Conservation (phyloP, 169 alveolate species). For the Plasmodium cynomolgi region DNA sequence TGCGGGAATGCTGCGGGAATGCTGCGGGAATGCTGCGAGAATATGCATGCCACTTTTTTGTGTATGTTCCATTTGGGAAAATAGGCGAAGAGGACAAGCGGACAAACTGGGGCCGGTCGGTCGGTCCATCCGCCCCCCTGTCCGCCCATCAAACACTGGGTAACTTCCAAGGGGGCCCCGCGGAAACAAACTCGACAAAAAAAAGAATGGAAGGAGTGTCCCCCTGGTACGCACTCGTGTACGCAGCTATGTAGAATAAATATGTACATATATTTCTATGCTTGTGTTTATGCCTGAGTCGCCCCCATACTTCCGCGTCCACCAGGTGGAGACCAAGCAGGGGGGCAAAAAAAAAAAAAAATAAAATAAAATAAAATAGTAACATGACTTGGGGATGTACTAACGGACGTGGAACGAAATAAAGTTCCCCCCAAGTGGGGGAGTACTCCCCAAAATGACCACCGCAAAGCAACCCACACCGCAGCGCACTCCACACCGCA, state of each 20-base stretch:
- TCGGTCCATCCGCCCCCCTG: not conserved
- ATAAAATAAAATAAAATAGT: no score
- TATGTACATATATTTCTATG: not conserved
- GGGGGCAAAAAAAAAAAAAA: no score
- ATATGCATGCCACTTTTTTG: not conserved
- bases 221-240: not conserved
- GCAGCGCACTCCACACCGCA: not conserved
- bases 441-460: not conserved
- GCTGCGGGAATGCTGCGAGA: not conserved
- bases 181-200: not conserved
- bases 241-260: not conserved
- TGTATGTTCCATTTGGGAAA: not conserved
- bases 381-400: not conserved
- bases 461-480: no score
- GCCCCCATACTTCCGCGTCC: not conserved
- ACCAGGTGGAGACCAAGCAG: not conserved
- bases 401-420: not conserved
- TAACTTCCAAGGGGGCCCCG: not conserved
- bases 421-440: not conserved
- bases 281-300: not conserved
- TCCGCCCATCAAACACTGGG: not conserved
- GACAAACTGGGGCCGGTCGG: not conserved
- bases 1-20: not conserved
- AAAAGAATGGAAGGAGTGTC: not conserved
- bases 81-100: not conserved